phyloP scores from a whole-genome alignment of 345 rosid species.

The Hibiscus mutabilis region DNA sequence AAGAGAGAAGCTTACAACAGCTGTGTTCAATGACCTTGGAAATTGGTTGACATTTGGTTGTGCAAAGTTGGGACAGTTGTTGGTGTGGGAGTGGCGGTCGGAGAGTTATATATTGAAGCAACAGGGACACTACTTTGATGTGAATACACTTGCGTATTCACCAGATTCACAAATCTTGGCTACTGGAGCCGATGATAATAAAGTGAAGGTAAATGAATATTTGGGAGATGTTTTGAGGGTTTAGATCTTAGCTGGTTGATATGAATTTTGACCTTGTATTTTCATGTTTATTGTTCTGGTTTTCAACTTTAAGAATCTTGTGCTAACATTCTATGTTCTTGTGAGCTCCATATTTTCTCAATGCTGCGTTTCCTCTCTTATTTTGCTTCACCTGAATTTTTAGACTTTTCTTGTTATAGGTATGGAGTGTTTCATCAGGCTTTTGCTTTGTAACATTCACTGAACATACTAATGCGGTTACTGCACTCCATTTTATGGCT shows the following conservation, averaged over 20 bases:
- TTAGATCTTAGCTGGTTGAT: not conserved
- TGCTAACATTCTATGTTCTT: not conserved
- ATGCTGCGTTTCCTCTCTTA: not conserved
- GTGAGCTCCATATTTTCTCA: not conserved
- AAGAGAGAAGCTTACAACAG: constrained; percentile 81
- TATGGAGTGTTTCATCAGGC: constrained; percentile 92
- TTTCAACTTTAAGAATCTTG: not conserved
- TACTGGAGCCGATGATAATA: constrained; percentile 63
- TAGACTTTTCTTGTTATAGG: constrained; percentile 38
- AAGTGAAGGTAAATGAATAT: constrained; percentile 67
- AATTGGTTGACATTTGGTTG: constrained; percentile 96
- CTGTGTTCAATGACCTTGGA: constrained; percentile 76
- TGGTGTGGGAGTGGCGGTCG: constrained; percentile 96
- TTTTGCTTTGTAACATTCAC: constrained; percentile 93
- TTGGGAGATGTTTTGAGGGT: not conserved
- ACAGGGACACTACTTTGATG: constrained; percentile 97
- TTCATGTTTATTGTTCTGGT: not conserved
- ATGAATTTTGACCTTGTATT: not conserved
- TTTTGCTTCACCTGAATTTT: constrained; percentile 5
- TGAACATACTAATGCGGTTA: constrained; percentile 89
- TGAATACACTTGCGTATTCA: too few species aligned
- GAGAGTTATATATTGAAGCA: constrained; percentile 95
- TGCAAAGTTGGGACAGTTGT: constrained; percentile 86
- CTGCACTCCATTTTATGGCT: constrained; percentile 94
- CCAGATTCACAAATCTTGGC: too few species aligned